Percentiles rank a stretch among this genome's conserved stretches.
Conservation (phyloP, 2,329 filamentous ascomycete genomes). For the Ophiostoma tasmaniense region DNA sequence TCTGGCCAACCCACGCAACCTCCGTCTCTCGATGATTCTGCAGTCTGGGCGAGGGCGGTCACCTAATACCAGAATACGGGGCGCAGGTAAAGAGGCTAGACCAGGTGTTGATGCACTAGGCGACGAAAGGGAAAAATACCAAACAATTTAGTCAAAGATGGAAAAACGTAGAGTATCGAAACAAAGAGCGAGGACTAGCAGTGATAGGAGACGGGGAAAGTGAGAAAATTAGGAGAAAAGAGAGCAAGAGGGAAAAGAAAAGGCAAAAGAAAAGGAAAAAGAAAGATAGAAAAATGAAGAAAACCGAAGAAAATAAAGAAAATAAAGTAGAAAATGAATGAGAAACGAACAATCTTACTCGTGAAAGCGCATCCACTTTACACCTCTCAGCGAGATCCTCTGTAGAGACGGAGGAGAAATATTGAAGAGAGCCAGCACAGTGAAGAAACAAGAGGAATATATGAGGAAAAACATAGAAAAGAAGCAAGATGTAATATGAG, state of each 20-base stretch:
- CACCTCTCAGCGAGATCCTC: neutral
- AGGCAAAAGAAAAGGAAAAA: neutral
- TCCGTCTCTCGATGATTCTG: neutral
- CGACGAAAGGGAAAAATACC: neutral
- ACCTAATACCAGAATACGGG: neutral
- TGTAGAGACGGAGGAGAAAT: neutral
- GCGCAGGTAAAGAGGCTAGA: constrained; percentile 1
- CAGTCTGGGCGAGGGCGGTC: constrained; percentile 3
- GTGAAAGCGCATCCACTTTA: neutral
- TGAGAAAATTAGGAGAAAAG: neutral
- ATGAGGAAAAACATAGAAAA: neutral
- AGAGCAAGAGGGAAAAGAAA: neutral
- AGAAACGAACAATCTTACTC: neutral
- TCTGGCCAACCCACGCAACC: neutral
- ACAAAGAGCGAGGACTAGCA: neutral
- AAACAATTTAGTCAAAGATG: constrained; percentile 3
- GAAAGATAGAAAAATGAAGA: neutral
- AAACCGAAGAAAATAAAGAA: neutral
- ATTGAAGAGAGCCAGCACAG: neutral
- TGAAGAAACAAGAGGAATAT: neutral
- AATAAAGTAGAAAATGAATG: neutral
- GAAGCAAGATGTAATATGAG: neutral
- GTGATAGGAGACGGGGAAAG: neutral
- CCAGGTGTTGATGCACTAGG: constrained; percentile 6
- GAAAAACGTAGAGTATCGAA: neutral